phyloP scores from a whole-genome alignment of 2,329 filamentous ascomycete genomes.

The Neofusicoccum parvum region DNA sequence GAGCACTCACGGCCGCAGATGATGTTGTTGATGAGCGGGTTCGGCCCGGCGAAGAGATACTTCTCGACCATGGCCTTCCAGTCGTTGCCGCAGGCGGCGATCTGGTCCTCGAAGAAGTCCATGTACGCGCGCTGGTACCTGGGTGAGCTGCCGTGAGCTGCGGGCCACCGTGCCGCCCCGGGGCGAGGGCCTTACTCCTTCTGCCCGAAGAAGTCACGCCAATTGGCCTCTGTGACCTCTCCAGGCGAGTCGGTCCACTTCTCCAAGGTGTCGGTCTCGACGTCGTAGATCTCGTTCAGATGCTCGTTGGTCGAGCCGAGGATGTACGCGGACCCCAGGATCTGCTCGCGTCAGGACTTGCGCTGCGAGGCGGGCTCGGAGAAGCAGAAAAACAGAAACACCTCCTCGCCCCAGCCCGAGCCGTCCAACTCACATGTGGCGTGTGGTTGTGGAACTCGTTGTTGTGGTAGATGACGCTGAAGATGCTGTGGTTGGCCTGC shows the following conservation, averaged over 20 bases:
- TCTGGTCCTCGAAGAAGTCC: conserved; percentile 92
- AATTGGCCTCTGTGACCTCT: conserved; percentile 81
- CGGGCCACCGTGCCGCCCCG: background rate
- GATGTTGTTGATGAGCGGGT: conserved; percentile 79
- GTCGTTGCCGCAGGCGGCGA: conserved; percentile 76
- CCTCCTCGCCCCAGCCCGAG: too few relatives aligned
- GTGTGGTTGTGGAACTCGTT: conserved; percentile 80
- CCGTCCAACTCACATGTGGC: conserved; percentile 61
- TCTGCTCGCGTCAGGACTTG: conserved; percentile 47
- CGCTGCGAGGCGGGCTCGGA: background rate
- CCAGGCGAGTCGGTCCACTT: conserved; percentile 82
- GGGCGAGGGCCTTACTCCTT: conserved; percentile 53
- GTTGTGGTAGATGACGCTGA: conserved; percentile 79
- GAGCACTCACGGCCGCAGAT: conserved; percentile 70
- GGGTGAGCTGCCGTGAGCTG: conserved; percentile 5
- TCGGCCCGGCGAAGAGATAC: conserved; percentile 72
- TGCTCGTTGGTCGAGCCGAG: conserved; percentile 74
- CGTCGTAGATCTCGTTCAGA: conserved; percentile 79
- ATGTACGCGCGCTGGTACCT: conserved; percentile 87
- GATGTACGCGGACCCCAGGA: conserved; percentile 84
- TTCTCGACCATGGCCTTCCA: conserved; percentile 78
- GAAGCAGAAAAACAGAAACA: too few relatives aligned
- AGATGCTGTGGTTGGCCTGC: conserved; percentile 87
- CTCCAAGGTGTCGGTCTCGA: conserved; percentile 70
- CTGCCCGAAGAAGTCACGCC: conserved; percentile 81